Conservation (phyloP, 305 asterid species). For the Stenogyne calaminthoides region DNA sequence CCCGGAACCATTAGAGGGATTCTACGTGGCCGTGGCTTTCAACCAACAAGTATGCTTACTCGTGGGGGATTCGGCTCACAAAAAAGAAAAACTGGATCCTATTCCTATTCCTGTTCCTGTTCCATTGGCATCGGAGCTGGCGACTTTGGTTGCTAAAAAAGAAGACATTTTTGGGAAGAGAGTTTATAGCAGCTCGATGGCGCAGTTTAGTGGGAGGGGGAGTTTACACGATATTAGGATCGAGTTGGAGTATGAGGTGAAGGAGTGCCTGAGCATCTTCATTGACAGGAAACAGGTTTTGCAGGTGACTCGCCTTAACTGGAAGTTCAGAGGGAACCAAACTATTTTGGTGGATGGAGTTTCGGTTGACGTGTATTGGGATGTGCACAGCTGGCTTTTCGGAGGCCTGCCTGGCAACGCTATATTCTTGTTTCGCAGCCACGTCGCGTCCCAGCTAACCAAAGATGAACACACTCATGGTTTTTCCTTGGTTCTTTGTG, state of each 20-base stretch:
- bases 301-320: constrained; percentile 53
- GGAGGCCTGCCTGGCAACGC: constrained; percentile 45
- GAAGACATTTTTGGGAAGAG: constrained; percentile 67
- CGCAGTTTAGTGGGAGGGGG: constrained; percentile 54
- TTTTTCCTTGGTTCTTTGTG: constrained; percentile 65
- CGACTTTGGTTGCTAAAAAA: no score
- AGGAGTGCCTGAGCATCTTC: constrained; percentile 39
- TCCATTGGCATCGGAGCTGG: constrained; percentile 24
- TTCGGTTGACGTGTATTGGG: constrained; percentile 71
- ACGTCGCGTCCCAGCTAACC: not conserved
- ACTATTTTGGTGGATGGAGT: constrained; percentile 65
- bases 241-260: constrained; percentile 51
- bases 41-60: constrained; percentile 53
- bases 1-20: constrained; percentile 67
- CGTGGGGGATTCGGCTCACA: constrained; percentile 62
- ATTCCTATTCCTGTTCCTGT: no score
- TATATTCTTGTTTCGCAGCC: constrained; percentile 57
- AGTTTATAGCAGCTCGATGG: constrained; percentile 42
- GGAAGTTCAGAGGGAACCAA: constrained; percentile 76
- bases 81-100: constrained; percentile 43
- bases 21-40: constrained; percentile 50
- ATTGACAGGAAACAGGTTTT: constrained; percentile 51
- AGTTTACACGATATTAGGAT: constrained; percentile 51
- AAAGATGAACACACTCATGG: constrained; percentile 34
- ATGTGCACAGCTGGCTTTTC: constrained; percentile 75